Percentiles rank a stretch among this genome's conserved stretches.
phyloP scores from a whole-genome alignment of 2,329 filamentous ascomycete species.

The Colletotrichum sp. region DNA sequence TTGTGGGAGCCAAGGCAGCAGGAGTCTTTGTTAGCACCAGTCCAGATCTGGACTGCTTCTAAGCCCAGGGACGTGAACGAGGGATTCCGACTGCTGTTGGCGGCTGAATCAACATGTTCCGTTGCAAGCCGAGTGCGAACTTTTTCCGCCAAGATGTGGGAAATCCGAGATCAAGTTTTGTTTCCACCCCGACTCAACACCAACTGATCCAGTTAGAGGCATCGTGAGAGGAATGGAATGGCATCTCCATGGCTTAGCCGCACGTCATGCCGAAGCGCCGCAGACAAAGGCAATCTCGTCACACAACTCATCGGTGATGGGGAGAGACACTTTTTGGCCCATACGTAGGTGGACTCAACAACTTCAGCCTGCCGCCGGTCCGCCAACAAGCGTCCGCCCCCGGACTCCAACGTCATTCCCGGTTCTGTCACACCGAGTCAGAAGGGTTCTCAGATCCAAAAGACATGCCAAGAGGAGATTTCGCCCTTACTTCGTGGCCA shows the following conservation, averaged over 20 bases:
- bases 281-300: not conserved
- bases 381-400: not conserved
- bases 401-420: not conserved
- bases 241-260: not conserved
- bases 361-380: not conserved
- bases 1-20: not conserved
- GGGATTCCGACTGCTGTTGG: not conserved
- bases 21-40: not conserved
- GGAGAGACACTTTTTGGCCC: not conserved
- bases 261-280: not conserved
- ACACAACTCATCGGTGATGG: not conserved
- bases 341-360: not conserved
- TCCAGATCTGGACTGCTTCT: not conserved
- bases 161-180: not conserved
- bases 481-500: not conserved
- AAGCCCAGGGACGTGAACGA: not conserved
- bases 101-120: not conserved
- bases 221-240: not conserved
- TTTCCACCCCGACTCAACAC: not conserved
- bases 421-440: not conserved
- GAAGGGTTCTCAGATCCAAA: not conserved
- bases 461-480: not conserved
- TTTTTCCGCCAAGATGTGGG: not conserved
- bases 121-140: not conserved
- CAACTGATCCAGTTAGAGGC: not conserved